phyloP scores from a whole-genome alignment of 2,329 filamentous ascomycete genomes.

The Pseudocercospora macadamiae region DNA sequence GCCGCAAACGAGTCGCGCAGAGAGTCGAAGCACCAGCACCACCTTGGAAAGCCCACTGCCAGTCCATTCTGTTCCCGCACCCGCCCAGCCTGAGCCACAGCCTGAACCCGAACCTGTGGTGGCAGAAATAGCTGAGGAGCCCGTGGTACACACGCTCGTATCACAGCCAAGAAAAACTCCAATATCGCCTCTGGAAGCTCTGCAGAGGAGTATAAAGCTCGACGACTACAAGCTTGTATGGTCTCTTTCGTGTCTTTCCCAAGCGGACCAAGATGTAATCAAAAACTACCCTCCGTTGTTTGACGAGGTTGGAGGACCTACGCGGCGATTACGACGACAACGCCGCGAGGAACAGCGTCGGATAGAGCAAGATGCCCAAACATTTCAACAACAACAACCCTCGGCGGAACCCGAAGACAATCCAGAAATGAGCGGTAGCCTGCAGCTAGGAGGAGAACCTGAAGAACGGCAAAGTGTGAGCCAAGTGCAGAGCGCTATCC shows the following conservation, averaged over 20 bases:
- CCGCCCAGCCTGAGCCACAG: constrained; percentile 19
- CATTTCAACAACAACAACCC: constrained; percentile 53
- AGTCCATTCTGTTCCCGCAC: constrained; percentile 32
- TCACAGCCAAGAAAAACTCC: constrained; percentile 21
- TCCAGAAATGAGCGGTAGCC: constrained; percentile 74
- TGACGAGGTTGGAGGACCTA: constrained; percentile 78
- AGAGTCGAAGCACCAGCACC: constrained; percentile 78
- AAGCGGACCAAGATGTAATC: constrained; percentile 56
- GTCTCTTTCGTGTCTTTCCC: constrained; percentile 48
- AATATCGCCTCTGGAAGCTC: constrained; percentile 37
- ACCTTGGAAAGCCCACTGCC: constrained; percentile 78
- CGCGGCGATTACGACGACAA: constrained; percentile 72
- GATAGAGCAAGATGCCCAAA: constrained; percentile 55
- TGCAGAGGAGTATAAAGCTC: constrained; percentile 45
- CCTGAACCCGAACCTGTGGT: constrained; percentile 20
- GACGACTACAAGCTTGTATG: constrained; percentile 59
- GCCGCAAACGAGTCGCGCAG: constrained; percentile 68
- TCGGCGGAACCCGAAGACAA: constrained; percentile 68
- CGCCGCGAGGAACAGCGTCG: constrained; percentile 61
- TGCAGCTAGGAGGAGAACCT: constrained; percentile 89
- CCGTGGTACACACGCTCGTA: no score
- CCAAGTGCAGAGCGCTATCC: constrained; percentile 66
- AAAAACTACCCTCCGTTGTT: constrained; percentile 75
- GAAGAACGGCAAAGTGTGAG: constrained; percentile 68
- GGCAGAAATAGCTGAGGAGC: constrained; percentile 9